These are phyloP conservation scores for Paraphoma chrysanthemicola DNA, from an alignment of 2,329 filamentous ascomycete genomes.

Conservation along the genomic window DNA sequence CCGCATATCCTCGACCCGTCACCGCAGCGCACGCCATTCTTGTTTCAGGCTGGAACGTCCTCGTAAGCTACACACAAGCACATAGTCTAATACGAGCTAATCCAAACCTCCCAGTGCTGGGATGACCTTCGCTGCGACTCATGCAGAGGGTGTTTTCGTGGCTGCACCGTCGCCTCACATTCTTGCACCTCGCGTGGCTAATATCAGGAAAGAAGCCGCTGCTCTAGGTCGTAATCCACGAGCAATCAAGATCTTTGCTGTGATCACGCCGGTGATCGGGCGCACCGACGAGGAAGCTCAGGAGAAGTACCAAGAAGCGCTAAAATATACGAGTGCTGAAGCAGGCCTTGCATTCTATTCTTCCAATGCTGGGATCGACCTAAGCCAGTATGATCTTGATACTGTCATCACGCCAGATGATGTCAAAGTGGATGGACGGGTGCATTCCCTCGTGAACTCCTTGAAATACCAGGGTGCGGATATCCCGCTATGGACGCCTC, in stretches of 20 bases:
- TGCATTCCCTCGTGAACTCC: constrained; percentile 7
- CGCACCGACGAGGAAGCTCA: constrained; percentile 68
- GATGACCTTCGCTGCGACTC: constrained; percentile 69
- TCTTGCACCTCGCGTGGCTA: constrained; percentile 65
- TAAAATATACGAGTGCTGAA: constrained; percentile 66
- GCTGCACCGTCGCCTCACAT: constrained; percentile 67
- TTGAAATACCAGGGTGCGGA: constrained; percentile 11
- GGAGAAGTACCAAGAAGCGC: constrained; percentile 66
- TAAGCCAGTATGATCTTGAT: constrained; percentile 61
- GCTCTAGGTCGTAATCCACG: constrained; percentile 62
- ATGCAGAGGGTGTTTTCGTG: constrained; percentile 73
- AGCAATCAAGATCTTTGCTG: constrained; percentile 69
- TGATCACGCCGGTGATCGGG: constrained; percentile 69
- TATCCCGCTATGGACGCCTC: constrained; percentile 11
- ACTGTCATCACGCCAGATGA: constrained; percentile 51
- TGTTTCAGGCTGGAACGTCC: constrained; percentile 72
- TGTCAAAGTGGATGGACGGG: constrained; percentile 5
- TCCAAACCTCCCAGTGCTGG: constrained; percentile 55
- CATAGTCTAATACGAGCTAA: background rate
- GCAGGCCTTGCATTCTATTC: constrained; percentile 73
- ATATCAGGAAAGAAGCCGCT: constrained; percentile 63
- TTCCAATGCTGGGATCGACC: constrained; percentile 72
- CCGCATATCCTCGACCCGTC: constrained; percentile 72
- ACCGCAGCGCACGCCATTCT: constrained; percentile 70
- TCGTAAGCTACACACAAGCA: background rate